A percentile compares a stretch with the other conserved stretches of the same genome.
These are phyloP conservation scores for Azolla pinnata DNA, from an alignment of 75 land plant genomes.

Conservation along the genomic window DNA sequence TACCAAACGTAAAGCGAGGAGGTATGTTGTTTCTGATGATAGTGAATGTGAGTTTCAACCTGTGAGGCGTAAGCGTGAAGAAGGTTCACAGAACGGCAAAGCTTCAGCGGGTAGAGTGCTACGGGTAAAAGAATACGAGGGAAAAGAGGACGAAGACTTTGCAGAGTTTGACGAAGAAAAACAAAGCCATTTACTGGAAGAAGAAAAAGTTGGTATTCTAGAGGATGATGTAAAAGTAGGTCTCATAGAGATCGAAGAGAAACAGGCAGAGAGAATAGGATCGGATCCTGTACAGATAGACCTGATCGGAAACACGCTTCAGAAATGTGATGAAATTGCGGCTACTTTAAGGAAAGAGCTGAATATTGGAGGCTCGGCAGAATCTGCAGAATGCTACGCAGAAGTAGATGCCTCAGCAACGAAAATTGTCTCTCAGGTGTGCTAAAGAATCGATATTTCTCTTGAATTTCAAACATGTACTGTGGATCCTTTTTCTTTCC, in stretches of 20 bases:
- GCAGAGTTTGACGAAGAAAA: constrained; percentile 6
- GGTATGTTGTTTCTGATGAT: constrained; percentile 52
- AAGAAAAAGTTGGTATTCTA: constrained; percentile 4
- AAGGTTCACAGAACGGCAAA: background rate
- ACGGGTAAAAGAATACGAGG: constrained; percentile 7
- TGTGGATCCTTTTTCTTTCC: no score
- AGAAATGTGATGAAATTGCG: constrained; percentile 76
- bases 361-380: constrained; percentile 38
- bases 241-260: background rate
- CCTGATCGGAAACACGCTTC: constrained; percentile 64
- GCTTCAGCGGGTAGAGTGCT: background rate
- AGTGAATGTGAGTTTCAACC: constrained; percentile 41
- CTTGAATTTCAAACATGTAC: no score
- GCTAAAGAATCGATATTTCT: no score
- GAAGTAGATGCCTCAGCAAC: constrained; percentile 65
- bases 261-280: background rate
- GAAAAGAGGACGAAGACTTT: constrained; percentile 10
- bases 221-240: constrained; percentile 11
- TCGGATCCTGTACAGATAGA: constrained; percentile 30
- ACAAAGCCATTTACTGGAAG: constrained; percentile 12
- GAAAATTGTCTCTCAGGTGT: constrained; percentile 82
- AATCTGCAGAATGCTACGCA: constrained; percentile 30
- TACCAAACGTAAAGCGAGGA: constrained; percentile 27
- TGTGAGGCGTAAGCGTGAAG: constrained; percentile 2
- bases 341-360: constrained; percentile 56